A percentile compares a stretch with the other conserved stretches of the same genome.
phyloP scores from a whole-genome alignment of 441 rosid species.

The Capsella rubella region DNA sequence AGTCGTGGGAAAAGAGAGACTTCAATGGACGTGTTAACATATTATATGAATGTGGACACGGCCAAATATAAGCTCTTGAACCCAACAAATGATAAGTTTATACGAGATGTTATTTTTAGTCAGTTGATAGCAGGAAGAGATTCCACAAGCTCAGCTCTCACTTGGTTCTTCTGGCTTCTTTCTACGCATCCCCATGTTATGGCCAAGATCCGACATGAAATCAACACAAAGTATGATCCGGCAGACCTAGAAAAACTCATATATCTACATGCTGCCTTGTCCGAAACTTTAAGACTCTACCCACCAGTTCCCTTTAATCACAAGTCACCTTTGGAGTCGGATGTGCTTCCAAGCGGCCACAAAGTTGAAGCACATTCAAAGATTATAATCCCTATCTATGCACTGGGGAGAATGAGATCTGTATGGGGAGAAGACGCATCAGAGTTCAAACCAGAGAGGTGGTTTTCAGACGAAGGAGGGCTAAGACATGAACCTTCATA shows the following conservation, averaged over 20 bases:
- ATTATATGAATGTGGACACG: slow-evolving; percentile 33
- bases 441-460: slow-evolving; percentile 60
- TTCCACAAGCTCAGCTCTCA: slow-evolving; percentile 50
- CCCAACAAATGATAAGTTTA: slow-evolving; percentile 42
- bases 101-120: slow-evolving; percentile 48
- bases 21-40: slow-evolving; percentile 34
- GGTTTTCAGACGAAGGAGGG: slow-evolving; percentile 16
- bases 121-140: slow-evolving; percentile 52
- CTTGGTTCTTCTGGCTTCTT: slow-evolving; percentile 53
- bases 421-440: slow-evolving; percentile 63
- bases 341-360: slow-evolving; percentile 60
- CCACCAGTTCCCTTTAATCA: slow-evolving; percentile 72
- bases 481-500: slow-evolving; percentile 28
- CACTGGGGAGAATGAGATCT: slow-evolving; percentile 66
- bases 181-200: slow-evolving; percentile 46
- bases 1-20: not conserved
- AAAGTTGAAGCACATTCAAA: slow-evolving; percentile 51
- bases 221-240: slow-evolving; percentile 43
- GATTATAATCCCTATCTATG: slow-evolving; percentile 58
- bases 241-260: slow-evolving; percentile 54
- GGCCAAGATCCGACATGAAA: slow-evolving; percentile 50
- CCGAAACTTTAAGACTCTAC: slow-evolving; percentile 63
- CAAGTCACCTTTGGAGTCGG: slow-evolving; percentile 52
- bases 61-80: slow-evolving; percentile 28
- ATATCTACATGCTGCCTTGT: slow-evolving; percentile 53